Evolutionary conservation across 345 rosid species (phyloP).

Genomic region (Lenwebbia sp.): DNA sequence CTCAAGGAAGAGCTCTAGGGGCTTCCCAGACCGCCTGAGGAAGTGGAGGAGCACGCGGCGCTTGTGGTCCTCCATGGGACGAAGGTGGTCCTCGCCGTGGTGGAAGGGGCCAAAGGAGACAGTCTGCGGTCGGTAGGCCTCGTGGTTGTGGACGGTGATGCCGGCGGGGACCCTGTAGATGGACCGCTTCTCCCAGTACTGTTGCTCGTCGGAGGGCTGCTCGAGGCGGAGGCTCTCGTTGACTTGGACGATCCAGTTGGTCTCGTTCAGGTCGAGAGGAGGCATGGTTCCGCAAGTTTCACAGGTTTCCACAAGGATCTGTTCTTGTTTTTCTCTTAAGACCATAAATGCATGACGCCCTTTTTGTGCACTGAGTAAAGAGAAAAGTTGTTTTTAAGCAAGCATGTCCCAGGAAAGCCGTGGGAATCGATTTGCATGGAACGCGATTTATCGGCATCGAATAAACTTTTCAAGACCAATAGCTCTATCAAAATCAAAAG

Average conservation of each 20-base stretch:
- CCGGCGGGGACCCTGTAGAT: constrained; percentile 26
- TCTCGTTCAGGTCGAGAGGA: background rate
- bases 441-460: too few relatives aligned
- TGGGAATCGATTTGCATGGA: too few relatives aligned
- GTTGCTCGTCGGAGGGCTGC: background rate
- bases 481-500: too few relatives aligned
- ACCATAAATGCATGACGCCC: too few relatives aligned
- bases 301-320: background rate
- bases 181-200: constrained; percentile 18
- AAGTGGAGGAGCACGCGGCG: constrained; percentile 22
- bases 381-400: too few relatives aligned
- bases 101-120: constrained; percentile 44
- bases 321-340: too few relatives aligned
- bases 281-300: background rate
- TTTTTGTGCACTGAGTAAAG: too few relatives aligned
- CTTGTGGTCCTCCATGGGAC: constrained; percentile 38
- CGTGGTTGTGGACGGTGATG: constrained; percentile 14
- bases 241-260: background rate
- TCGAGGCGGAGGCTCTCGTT: background rate
- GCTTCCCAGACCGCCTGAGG: constrained; percentile 10
- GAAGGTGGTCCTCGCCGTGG: constrained; percentile 11
- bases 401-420: too few relatives aligned
- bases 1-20: background rate
- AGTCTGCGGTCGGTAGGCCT: constrained; percentile 21
- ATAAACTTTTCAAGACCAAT: too few relatives aligned